These are phyloP conservation scores for Trichoderma endophyticum DNA, from an alignment of 2,329 filamentous ascomycete genomes.

Conservation along the genomic window DNA sequence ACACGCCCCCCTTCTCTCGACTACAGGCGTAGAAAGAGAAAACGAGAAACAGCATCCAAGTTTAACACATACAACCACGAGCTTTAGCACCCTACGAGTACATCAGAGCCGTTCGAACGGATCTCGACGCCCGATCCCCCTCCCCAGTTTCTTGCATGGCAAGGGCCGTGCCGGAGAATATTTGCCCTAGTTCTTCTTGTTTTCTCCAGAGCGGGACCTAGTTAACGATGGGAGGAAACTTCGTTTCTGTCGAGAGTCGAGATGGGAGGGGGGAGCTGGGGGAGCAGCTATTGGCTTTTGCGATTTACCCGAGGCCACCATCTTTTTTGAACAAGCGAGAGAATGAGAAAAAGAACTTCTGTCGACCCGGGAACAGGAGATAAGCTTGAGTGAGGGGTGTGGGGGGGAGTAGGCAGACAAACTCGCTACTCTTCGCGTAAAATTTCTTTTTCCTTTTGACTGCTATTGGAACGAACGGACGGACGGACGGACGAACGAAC, in stretches of 20 bases:
- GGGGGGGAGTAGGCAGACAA: neutral
- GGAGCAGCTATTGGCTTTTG: neutral
- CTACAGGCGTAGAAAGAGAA: neutral
- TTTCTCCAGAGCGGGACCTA: neutral
- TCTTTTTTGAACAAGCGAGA: neutral
- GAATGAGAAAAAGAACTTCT: neutral
- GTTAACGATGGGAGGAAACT: neutral
- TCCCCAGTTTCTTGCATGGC: neutral
- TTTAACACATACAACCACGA: conserved; percentile 3
- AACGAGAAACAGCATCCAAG: neutral
- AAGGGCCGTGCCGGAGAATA: neutral
- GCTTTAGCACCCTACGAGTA: neutral
- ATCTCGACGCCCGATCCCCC: neutral
- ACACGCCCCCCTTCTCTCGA: neutral
- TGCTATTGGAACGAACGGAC: neutral
- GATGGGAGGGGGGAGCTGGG: neutral
- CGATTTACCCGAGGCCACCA: neutral
- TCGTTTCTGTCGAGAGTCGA: neutral
- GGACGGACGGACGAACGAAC: neutral
- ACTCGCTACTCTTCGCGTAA: neutral
- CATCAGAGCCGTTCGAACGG: neutral
- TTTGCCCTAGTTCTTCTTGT: neutral
- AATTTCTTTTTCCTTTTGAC: neutral
- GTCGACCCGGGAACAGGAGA: neutral
- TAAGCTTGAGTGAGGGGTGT: neutral